Percentiles rank a stretch among this genome's conserved stretches.
Evolutionary conservation across 306 rosid genomes (phyloP).

Genomic region (Dryas drummondii): DNA sequence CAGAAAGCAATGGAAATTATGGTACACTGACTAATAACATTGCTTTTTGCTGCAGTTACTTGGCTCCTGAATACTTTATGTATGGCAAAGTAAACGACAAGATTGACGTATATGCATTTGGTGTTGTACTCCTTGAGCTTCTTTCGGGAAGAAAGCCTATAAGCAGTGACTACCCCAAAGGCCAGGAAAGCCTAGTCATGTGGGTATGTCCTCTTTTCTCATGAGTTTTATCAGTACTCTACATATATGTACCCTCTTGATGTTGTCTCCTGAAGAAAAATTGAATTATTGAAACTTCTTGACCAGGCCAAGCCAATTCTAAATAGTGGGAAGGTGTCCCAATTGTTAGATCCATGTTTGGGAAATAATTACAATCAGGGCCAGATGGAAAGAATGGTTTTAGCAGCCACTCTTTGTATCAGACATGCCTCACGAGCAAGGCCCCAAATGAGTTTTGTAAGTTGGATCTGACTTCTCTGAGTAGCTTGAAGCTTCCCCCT

Average conservation of each 20-base stretch:
- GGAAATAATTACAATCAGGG: slow-evolving; percentile 53
- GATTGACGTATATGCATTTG: slow-evolving; percentile 93
- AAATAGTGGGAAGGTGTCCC: slow-evolving; percentile 59
- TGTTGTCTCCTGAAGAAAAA: slow-evolving; percentile 20
- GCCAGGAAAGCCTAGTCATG: slow-evolving; percentile 92
- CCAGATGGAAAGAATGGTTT: slow-evolving; percentile 74
- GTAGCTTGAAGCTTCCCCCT: slow-evolving; percentile 11
- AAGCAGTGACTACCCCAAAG: slow-evolving; percentile 68
- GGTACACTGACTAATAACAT: neutral
- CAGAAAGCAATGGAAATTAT: neutral
- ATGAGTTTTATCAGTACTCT: slow-evolving; percentile 1
- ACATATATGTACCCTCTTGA: neutral
- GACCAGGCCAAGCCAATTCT: slow-evolving; percentile 89
- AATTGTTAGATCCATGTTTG: slow-evolving; percentile 72
- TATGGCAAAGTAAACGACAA: slow-evolving; percentile 86
- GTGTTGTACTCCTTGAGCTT: slow-evolving; percentile 94
- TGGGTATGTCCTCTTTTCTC: slow-evolving; percentile 67
- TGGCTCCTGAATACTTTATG: slow-evolving; percentile 99
- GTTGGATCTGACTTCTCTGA: slow-evolving; percentile 39
- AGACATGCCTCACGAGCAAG: slow-evolving; percentile 84
- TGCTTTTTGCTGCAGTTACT: slow-evolving; percentile 57
- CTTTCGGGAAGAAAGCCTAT: slow-evolving; percentile 94
- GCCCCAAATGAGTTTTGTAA: slow-evolving; percentile 86
- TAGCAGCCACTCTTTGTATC: slow-evolving; percentile 90
- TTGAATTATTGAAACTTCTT: slow-evolving; percentile 10